Base-by-base conservation (phyloP, 225 moss, liverwort and hornwort genomes). In the Anthoceros angustus region DNA sequence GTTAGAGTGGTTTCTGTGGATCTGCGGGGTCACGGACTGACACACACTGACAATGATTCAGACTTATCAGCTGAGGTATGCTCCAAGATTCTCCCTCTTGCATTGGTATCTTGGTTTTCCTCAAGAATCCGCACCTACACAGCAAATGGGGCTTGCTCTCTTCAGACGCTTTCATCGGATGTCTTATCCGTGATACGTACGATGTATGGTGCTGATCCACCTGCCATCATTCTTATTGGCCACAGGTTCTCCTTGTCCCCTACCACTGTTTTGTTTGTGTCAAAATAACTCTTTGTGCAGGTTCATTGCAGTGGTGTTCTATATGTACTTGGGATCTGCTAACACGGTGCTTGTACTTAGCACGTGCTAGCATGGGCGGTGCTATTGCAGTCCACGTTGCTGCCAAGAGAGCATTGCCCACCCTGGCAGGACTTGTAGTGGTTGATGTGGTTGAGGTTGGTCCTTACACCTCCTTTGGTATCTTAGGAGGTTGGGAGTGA, bases 371-470 rank as follows among this genome's bases (percentile, higher is more conserved):
- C 70, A 98, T 98, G 98, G 98, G 98, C 75, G 98, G 98, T 74
- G 98, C 98, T 20, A 89, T 92, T 73, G 98, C 92, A 18, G 92
- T 89, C 62, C 75, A 86, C 73, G 86, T 98, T 42, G 84, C 88
- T 78, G 86, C 92, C 45, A 80, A 83, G 73, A 87, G 89, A 71
- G 82, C 78, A 32, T 75, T 98, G 41, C 86, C 82, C 25, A 89
- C 89, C 39, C 80, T 98, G 71, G 86, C 98, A 40, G 98, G 98
- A 67, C 62, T 98, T 25, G 92, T 98, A 72, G 92, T 98, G 65
- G 87, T 98, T 62, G 98, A 98, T 79, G 98, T 98, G 69, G 98
- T 98, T 67, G 98, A 98, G 89, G 98, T 98, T 63, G 40, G 69
- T 50, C 24, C 60, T 38, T 4, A 55, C 40, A 43, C 23, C 66